Percentiles rank a stretch among this genome's conserved stretches.
Conservation (phyloP, 352 stramenopile species). For the Hyaloperonospora brassicae region DNA sequence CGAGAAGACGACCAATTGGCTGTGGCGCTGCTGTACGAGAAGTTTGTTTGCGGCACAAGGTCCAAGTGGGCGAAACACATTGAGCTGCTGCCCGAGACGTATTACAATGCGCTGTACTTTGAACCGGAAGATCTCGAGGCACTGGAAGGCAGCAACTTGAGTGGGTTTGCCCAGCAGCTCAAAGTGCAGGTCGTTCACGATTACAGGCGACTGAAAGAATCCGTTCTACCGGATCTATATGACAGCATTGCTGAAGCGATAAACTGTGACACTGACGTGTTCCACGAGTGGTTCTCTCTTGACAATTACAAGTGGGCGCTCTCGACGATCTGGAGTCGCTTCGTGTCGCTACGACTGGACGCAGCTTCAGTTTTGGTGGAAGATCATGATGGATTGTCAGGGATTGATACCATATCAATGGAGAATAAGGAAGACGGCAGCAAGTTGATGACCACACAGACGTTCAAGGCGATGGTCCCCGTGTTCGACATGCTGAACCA, state of each 20-base stretch:
- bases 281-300: conserved; percentile 48
- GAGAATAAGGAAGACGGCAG: background rate
- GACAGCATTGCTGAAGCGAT: conserved; percentile 28
- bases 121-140: conserved; percentile 25
- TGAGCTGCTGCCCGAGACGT: conserved; percentile 41
- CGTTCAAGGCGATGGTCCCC: conserved; percentile 72
- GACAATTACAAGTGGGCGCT: conserved; percentile 76
- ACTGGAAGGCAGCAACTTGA: conserved; percentile 55
- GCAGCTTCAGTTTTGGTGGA: conserved; percentile 6
- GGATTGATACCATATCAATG: conserved; percentile 1
- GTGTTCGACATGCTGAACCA: conserved; percentile 87
- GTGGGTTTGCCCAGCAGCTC: conserved; percentile 60
- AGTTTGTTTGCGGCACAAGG: conserved; percentile 29
- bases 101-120: conserved; percentile 75
- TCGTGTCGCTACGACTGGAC: conserved; percentile 56
- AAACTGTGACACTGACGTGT: conserved; percentile 20
- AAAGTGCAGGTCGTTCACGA: conserved; percentile 43
- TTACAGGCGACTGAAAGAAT: conserved; percentile 33
- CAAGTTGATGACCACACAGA: conserved; percentile 16
- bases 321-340: conserved; percentile 84
- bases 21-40: conserved; percentile 66
- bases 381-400: conserved; percentile 12
- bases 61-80: conserved; percentile 67
- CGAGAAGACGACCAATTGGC: conserved; percentile 62
- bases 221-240: conserved; percentile 44